These are phyloP conservation scores for Raffaelea albimanens DNA, from an alignment of 2,329 filamentous ascomycete species.

Conservation along the genomic window DNA sequence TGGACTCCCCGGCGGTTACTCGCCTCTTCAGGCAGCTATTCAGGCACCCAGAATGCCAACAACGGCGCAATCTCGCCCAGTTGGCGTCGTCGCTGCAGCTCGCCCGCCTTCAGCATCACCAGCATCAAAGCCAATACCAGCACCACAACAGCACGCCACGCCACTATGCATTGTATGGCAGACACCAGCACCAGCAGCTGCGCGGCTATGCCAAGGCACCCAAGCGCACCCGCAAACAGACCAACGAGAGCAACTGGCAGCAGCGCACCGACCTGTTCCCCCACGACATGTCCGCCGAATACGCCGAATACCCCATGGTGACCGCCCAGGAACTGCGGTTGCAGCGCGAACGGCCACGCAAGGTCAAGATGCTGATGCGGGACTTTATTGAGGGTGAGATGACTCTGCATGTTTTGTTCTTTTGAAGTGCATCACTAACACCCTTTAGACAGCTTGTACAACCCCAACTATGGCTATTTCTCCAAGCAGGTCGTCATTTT, in stretches of 20 bases:
- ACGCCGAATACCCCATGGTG: conserved; percentile 72
- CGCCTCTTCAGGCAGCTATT: conserved; percentile 82
- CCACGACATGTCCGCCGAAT: conserved; percentile 70
- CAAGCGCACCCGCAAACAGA: not conserved
- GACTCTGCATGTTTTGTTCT: conserved; percentile 4
- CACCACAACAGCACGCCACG: conserved; percentile 17
- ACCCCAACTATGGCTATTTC: conserved; percentile 91
- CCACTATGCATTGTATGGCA: conserved; percentile 1
- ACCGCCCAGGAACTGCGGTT: conserved; percentile 69
- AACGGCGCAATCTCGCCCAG: conserved; percentile 32
- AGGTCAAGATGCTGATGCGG: conserved; percentile 93
- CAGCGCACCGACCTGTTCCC: conserved; percentile 70
- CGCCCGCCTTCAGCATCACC: conserved; percentile 22
- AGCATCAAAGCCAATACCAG: conserved; percentile 5
- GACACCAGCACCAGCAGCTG: conserved; percentile 5
- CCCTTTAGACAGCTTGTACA: conserved; percentile 77
- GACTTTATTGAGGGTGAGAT: conserved; percentile 87
- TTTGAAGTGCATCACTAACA: not conserved
- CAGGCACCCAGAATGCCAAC: conserved; percentile 58
- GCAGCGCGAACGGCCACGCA: conserved; percentile 65
- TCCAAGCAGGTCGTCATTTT: conserved; percentile 96
- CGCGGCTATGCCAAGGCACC: conserved; percentile 14
- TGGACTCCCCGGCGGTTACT: conserved; percentile 19
- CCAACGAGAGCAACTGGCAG: conserved; percentile 70
- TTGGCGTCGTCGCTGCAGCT: conserved; percentile 28